Percentiles rank a stretch among this genome's conserved stretches.
Evolutionary conservation across 768 basidiomycete genomes (phyloP).

Genomic region (Lactarius deliciosus): DNA sequence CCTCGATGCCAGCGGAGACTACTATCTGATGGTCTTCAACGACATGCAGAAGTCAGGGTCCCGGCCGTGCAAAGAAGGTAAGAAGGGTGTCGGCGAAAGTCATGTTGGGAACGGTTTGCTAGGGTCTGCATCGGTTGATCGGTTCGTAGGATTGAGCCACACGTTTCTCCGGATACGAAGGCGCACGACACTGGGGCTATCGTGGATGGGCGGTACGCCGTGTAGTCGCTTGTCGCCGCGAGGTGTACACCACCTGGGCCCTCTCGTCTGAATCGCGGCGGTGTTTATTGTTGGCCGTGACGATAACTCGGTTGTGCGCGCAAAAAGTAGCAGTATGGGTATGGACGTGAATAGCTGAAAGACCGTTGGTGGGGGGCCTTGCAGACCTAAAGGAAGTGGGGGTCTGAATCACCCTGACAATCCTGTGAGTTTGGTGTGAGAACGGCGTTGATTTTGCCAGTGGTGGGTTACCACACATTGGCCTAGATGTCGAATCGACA

Average conservation of each 20-base stretch:
- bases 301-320: background rate
- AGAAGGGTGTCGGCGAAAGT: background rate
- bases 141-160: background rate
- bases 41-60: background rate
- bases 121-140: background rate
- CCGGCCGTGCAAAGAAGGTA: background rate
- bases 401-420: background rate
- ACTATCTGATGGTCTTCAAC: background rate
- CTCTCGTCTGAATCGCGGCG: background rate
- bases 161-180: background rate
- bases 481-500: background rate
- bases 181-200: background rate
- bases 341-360: background rate
- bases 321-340: background rate
- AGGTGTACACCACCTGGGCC: background rate
- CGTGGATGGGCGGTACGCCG: background rate
- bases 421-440: background rate
- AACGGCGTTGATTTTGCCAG: conserved; percentile 1
- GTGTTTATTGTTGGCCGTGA: background rate
- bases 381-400: conserved; percentile 4
- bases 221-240: background rate
- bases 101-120: background rate
- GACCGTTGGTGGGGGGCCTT: background rate
- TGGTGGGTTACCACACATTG: background rate
- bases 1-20: background rate